Evolutionary conservation across 2,329 filamentous ascomycete genomes (phyloP).

Genomic region (Apiospora sp.): DNA sequence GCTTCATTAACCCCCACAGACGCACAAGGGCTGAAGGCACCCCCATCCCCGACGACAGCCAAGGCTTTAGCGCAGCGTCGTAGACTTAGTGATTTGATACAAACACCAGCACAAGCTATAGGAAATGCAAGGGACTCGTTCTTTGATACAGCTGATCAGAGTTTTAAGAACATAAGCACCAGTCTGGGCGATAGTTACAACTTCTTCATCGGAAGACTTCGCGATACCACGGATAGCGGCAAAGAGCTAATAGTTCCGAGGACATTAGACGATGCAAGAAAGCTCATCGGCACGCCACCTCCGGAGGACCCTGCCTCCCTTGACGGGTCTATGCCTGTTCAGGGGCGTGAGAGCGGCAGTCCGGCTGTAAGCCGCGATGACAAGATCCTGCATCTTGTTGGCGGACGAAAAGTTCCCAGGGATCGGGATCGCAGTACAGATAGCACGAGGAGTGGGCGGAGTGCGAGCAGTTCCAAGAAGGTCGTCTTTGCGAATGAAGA

Average conservation of each 20-base stretch:
- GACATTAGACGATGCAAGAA: conserved; percentile 91
- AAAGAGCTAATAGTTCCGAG: conserved; percentile 74
- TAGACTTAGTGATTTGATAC: conserved; percentile 85
- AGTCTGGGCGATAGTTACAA: conserved; percentile 93
- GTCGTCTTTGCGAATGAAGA: conserved; percentile 59
- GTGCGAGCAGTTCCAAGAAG: conserved; percentile 67
- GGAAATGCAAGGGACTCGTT: conserved; percentile 86
- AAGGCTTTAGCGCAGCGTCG: conserved; percentile 58
- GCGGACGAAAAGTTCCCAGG: conserved; percentile 66
- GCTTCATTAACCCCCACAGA: conserved; percentile 44
- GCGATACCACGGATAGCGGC: conserved; percentile 67
- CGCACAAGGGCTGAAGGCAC: conserved; percentile 42
- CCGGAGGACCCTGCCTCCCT: conserved; percentile 67
- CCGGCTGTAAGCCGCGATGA: conserved; percentile 58
- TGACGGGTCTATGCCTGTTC: conserved; percentile 63
- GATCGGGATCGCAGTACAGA: conserved; percentile 75
- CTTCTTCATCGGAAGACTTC: conserved; percentile 87
- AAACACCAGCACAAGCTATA: conserved; percentile 82
- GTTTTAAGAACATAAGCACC: conserved; percentile 89
- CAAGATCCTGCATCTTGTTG: conserved; percentile 74
- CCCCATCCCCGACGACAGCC: conserved; percentile 43
- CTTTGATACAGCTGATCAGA: conserved; percentile 87
- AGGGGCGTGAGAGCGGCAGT: conserved; percentile 48
- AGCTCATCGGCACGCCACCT: conserved; percentile 80
- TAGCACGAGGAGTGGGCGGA: conserved; percentile 69